Evolutionary conservation across 257 asterid genomes (phyloP), one percentile per base, ranked within the genome.

Genomic region (Solanum clarkiae): DNA sequence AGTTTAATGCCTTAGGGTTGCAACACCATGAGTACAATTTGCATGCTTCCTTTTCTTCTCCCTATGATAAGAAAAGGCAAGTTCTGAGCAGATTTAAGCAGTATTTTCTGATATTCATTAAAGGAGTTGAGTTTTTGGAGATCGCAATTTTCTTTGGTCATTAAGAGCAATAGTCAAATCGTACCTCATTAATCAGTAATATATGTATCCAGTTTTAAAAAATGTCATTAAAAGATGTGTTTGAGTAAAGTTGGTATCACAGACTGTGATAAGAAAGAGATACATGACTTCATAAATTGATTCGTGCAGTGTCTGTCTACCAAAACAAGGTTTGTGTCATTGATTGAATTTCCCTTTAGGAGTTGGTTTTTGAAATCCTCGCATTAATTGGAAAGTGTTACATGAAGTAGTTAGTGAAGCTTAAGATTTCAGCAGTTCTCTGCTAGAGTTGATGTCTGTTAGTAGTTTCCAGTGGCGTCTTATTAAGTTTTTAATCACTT

Each of bases 401-500:
- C 62, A 49, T 75, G 22, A 24, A 75, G 44, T 75, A 47, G 81
- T 75, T 47, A 22, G n/a, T 49, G 22, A 16, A 24, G 44, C 44
- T 47, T 24, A 24, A 75, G 56, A 49, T 75, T 75, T 75, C 22
- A 49, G 81, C 44, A 24, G 44, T 49, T 75, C 26, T 75, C 81
- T 49, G 59, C 62, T 22, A 1, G n/a, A 49, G n/a, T 69, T 47
- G 44, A 49, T n/a, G 42, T n/a, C 32, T 47, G 42, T 74, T 75
- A 75, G n/a, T 49, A 75, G 60, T 75, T 49, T 47, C 8, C 22
- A 22, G n/a, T 49, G 57, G 60, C 8, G 32, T 75, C 81, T 49
- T 22, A 47, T 72, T 94, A 92, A 92, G 95, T 44, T 59, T 47
- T 18, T 16, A 15, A 69, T 42, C 17, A 42, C 80, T 70, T 42